A percentile compares a stretch with the other conserved stretches of the same genome.
These are phyloP conservation scores for Camptophora hylomeconis DNA, from an alignment of 2,329 filamentous ascomycete genomes.

Conservation along the genomic window DNA sequence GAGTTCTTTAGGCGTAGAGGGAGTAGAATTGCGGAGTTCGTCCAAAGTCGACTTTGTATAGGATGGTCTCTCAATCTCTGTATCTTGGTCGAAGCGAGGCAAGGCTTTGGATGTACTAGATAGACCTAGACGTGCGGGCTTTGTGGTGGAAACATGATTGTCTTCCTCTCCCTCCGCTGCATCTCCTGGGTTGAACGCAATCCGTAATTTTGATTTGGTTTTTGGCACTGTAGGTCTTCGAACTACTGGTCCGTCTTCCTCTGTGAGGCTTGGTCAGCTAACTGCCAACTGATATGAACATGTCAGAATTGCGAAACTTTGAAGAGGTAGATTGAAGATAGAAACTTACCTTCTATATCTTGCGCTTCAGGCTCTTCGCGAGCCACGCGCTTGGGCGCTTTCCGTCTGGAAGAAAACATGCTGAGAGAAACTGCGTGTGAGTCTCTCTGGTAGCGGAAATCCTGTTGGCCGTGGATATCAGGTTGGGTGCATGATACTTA, in stretches of 20 bases:
- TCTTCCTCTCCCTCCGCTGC: slow-evolving; percentile 36
- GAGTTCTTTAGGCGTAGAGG: slow-evolving; percentile 61
- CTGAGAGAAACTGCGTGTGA: too few species aligned
- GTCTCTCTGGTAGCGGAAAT: too few species aligned
- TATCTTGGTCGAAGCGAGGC: slow-evolving; percentile 2
- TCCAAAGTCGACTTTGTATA: slow-evolving; percentile 82
- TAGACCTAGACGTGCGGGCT: slow-evolving; percentile 8
- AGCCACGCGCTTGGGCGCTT: slow-evolving; percentile 43
- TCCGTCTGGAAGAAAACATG: too few species aligned
- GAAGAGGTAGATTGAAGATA: slow-evolving; percentile 9
- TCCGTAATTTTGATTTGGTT: slow-evolving; percentile 60
- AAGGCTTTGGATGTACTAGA: slow-evolving; percentile 5
- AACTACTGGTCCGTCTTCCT: slow-evolving; percentile 35
- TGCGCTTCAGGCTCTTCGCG: slow-evolving; percentile 57
- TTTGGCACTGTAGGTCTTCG: slow-evolving; percentile 40
- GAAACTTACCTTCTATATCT: slow-evolving; percentile 30
- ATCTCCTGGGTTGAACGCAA: slow-evolving; percentile 61
- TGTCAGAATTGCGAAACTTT: slow-evolving; percentile 23
- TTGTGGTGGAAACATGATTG: slow-evolving; percentile 2
- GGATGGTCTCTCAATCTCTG: slow-evolving; percentile 41
- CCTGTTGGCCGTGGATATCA: too few species aligned
- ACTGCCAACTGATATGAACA: too few species aligned
- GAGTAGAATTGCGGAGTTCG: slow-evolving; percentile 75
- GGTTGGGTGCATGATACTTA: too few species aligned
- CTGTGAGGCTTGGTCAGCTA: slow-evolving; percentile 25